phyloP scores from a whole-genome alignment of 805 yeast species.

The Ogataea henricii region DNA sequence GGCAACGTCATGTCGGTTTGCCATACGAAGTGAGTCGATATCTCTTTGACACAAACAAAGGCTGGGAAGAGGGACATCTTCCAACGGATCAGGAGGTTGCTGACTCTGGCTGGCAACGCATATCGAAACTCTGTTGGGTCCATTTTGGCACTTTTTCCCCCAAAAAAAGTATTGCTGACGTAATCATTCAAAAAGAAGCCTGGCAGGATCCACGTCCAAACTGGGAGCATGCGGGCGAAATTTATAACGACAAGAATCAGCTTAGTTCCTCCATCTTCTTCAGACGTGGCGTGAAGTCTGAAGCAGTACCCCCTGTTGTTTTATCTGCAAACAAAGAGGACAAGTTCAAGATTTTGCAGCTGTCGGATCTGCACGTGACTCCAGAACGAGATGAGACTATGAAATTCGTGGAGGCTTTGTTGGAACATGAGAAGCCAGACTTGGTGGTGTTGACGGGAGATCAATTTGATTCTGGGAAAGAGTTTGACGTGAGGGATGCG shows the following conservation, averaged over 20 bases:
- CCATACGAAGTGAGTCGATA: background rate
- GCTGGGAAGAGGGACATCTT: background rate
- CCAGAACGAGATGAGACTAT: too few relatives aligned
- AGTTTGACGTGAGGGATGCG: background rate
- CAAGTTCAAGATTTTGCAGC: slow-evolving; percentile 76
- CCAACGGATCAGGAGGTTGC: background rate
- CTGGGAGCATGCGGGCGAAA: background rate
- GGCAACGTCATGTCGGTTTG: background rate
- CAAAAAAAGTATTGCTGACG: background rate
- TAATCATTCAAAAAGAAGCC: background rate
- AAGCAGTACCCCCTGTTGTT: slow-evolving; percentile 5
- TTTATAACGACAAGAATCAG: background rate
- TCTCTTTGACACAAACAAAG: background rate
- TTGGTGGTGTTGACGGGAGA: slow-evolving; percentile 89
- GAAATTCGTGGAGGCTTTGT: slow-evolving; percentile 72
- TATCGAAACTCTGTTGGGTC: background rate
- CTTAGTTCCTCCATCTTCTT: slow-evolving; percentile 24
- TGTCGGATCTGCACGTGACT: slow-evolving; percentile 84
- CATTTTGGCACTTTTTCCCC: background rate
- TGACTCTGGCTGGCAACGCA: background rate
- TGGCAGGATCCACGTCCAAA: background rate
- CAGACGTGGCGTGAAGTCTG: slow-evolving; percentile 28
- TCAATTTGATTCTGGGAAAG: slow-evolving; percentile 69
- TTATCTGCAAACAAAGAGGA: slow-evolving; percentile 35
- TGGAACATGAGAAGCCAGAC: slow-evolving; percentile 71